These are phyloP conservation scores for Cryptosporidium canis DNA, from an alignment of 169 alveolate species.

Conservation along the genomic window DNA sequence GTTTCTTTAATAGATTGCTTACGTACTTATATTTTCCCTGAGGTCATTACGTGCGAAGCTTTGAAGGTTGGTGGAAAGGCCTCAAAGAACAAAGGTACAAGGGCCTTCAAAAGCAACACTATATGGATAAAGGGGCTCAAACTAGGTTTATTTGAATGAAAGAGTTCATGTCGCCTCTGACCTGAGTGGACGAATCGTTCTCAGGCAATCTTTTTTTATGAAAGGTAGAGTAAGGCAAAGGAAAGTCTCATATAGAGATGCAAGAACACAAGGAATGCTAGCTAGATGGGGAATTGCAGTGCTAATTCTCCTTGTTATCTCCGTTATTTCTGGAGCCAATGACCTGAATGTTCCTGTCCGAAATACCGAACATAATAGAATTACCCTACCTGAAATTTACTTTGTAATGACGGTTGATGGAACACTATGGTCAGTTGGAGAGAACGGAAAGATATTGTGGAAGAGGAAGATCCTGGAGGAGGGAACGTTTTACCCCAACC, in stretches of 20 bases:
- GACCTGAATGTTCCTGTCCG: neutral
- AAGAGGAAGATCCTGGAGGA: conserved; percentile 19
- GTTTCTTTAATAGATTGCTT: neutral
- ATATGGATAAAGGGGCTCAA: neutral
- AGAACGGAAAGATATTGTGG: conserved; percentile 49
- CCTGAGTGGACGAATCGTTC: neutral
- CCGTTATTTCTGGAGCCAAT: neutral
- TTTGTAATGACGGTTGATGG: conserved; percentile 64
- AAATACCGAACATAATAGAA: neutral
- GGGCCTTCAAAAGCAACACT: neutral
- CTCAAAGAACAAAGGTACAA: neutral
- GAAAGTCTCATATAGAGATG: conserved; percentile 25
- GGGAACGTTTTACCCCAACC: conserved; percentile 53
- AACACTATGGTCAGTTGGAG: conserved; percentile 32
- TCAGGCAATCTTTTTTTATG: neutral
- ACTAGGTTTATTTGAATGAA: neutral
- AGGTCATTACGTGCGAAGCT: neutral
- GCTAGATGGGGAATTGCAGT: neutral
- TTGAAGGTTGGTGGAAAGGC: neutral
- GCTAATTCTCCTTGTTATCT: neutral
- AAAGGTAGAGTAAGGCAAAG: neutral
- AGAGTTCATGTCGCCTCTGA: conserved; percentile 5
- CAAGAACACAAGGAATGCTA: neutral
- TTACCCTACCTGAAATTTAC: conserved; percentile 9
- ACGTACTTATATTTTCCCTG: neutral